Conservation (phyloP, 805 yeast species). For the Candida chilensis region DNA sequence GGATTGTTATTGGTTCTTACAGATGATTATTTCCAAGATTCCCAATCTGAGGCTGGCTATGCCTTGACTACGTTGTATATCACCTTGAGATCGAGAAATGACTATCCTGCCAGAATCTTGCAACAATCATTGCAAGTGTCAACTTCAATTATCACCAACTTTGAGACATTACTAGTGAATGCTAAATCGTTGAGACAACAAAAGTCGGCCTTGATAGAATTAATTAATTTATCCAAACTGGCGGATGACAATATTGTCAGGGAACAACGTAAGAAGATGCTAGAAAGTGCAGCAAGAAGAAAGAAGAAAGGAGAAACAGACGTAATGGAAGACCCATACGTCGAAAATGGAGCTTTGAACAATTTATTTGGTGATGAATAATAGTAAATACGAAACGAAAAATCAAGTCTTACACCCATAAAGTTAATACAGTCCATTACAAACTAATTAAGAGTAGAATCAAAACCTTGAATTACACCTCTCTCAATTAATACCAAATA, state of each 20-base stretch:
- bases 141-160: conserved; percentile 44
- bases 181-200: conserved; percentile 73
- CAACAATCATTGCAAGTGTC: conserved; percentile 46
- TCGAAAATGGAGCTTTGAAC: conserved; percentile 61
- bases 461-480: too few relatives aligned
- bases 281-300: conserved; percentile 39
- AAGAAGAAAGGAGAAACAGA: conserved; percentile 40
- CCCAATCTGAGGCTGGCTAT: conserved; percentile 87
- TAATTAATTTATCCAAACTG: conserved; percentile 56
- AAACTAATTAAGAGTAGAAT: too few relatives aligned
- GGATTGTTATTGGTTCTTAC: conserved; percentile 58
- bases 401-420: too few relatives aligned
- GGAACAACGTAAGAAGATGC: conserved; percentile 42
- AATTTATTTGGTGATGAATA: conserved; percentile 43
- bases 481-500: too few relatives aligned
- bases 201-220: conserved; percentile 68
- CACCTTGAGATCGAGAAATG: conserved; percentile 59
- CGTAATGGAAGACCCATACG: conserved; percentile 63
- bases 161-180: conserved; percentile 54
- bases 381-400: too few relatives aligned
- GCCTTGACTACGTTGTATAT: conserved; percentile 76
- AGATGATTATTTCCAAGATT: conserved; percentile 75
- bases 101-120: conserved; percentile 56
- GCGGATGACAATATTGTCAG: conserved; percentile 31
- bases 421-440: too few relatives aligned